Percentiles rank a stretch among this genome's conserved stretches.
phyloP scores from a whole-genome alignment of 2,329 filamentous ascomycete species.

The Cytospora piceicola region DNA sequence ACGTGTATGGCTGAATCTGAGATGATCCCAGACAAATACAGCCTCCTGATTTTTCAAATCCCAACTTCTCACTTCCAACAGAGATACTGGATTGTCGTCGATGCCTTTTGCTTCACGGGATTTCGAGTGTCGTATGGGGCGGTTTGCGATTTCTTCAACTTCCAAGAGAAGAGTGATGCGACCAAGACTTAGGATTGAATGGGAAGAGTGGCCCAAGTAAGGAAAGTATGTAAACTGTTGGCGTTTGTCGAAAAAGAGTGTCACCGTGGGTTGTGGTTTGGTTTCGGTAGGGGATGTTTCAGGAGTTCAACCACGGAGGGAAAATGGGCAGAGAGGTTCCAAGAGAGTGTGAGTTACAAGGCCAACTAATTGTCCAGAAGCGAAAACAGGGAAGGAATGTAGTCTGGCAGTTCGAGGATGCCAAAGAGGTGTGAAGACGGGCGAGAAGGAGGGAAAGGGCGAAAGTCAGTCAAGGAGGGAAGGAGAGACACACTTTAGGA shows the following conservation, averaged over 20 bases:
- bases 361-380: not conserved
- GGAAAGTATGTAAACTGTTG: conserved; percentile 5
- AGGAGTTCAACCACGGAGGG: conserved; percentile 23
- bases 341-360: conserved; percentile 16
- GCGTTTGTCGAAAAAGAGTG: conserved; percentile 18
- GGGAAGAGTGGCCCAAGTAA: conserved; percentile 19
- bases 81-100: not conserved
- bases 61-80: conserved; percentile 12
- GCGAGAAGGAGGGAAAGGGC: conserved; percentile 12
- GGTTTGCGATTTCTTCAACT: conserved; percentile 3
- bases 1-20: conserved; percentile 21
- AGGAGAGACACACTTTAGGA: conserved; percentile 24
- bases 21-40: conserved; percentile 16
- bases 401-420: conserved; percentile 17
- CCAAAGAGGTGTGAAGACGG: conserved; percentile 22
- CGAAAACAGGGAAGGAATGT: conserved; percentile 12
- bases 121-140: not conserved
- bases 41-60: not conserved
- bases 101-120: conserved; percentile 3
- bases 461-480: conserved; percentile 23
- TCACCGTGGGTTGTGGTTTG: conserved; percentile 18
- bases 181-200: conserved; percentile 30
- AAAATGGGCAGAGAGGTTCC: conserved; percentile 20
- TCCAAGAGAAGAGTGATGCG: conserved; percentile 28
- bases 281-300: conserved; percentile 25